Conservation (phyloP, 2,329 filamentous ascomycete species). For the Penicillium sp. region DNA sequence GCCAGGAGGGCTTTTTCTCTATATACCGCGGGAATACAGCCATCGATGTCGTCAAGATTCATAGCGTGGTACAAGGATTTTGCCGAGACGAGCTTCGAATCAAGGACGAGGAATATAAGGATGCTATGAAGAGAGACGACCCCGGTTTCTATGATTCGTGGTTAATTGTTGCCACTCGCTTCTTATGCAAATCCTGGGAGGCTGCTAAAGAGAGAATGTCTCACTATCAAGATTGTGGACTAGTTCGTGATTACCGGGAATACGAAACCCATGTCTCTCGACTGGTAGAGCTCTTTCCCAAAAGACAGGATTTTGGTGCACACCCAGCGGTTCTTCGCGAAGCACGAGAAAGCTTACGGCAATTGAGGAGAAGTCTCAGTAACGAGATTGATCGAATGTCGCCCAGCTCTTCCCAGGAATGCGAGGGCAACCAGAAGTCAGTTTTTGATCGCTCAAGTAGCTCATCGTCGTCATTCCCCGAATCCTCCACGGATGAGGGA, state of each 20-base stretch:
- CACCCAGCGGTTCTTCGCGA: slow-evolving; percentile 29
- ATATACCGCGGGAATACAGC: slow-evolving; percentile 29
- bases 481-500: slow-evolving; percentile 42
- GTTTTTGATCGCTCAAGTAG: slow-evolving; percentile 51
- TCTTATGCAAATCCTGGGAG: slow-evolving; percentile 46
- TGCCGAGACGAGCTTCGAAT: slow-evolving; percentile 49
- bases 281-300: slow-evolving; percentile 42
- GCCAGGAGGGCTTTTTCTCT: slow-evolving; percentile 35
- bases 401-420: slow-evolving; percentile 44
- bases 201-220: slow-evolving; percentile 44
- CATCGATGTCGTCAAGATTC: slow-evolving; percentile 50
- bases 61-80: slow-evolving; percentile 51
- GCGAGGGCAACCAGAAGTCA: slow-evolving; percentile 39
- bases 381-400: slow-evolving; percentile 45
- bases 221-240: slow-evolving; percentile 36
- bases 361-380: slow-evolving; percentile 38
- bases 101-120: slow-evolving; percentile 32
- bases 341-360: slow-evolving; percentile 36
- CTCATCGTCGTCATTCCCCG: slow-evolving; percentile 45
- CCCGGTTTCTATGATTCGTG: slow-evolving; percentile 43
- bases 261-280: slow-evolving; percentile 48
- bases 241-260: slow-evolving; percentile 50
- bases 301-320: slow-evolving; percentile 26
- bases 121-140: slow-evolving; percentile 15
- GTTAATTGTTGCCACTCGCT: slow-evolving; percentile 43